These are phyloP conservation scores for Coniochaeta sp. DNA, from an alignment of 2,329 filamentous ascomycete genomes.

Conservation along the genomic window DNA sequence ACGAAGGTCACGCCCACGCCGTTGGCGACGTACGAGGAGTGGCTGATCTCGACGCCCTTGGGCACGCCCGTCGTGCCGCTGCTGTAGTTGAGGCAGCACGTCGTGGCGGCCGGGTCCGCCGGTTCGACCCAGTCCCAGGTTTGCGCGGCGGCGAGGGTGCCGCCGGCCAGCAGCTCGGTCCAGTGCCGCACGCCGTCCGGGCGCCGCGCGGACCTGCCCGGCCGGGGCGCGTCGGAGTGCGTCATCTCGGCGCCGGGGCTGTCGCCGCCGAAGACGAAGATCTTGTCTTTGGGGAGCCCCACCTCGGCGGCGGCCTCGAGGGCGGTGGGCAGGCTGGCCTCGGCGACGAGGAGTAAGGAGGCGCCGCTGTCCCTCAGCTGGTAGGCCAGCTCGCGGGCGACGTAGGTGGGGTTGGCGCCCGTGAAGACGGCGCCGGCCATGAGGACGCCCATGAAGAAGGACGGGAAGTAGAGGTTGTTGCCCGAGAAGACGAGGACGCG, in stretches of 20 bases:
- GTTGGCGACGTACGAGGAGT: conserved; percentile 70
- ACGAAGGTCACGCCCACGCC: conserved; percentile 50
- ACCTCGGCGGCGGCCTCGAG: conserved; percentile 56
- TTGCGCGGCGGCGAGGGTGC: conserved; percentile 38
- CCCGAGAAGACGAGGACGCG: conserved; percentile 66
- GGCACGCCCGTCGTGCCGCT: conserved; percentile 74
- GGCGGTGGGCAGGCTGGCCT: conserved; percentile 52
- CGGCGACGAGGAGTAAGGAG: conserved; percentile 58
- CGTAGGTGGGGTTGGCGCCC: conserved; percentile 42
- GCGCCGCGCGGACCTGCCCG: conserved; percentile 12
- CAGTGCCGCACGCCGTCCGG: conserved; percentile 48
- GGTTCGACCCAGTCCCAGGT: conserved; percentile 58
- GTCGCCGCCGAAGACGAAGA: conserved; percentile 61
- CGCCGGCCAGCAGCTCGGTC: conserved; percentile 50
- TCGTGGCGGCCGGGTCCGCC: conserved; percentile 39
- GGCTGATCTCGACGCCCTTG: conserved; percentile 79
- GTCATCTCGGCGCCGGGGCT: conserved; percentile 17
- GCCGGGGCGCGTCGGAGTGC: conserved; percentile 2
- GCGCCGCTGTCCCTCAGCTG: conserved; percentile 68
- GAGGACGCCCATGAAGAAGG: conserved; percentile 62
- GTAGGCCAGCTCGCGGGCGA: conserved; percentile 64
- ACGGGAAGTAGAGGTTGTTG: conserved; percentile 67
- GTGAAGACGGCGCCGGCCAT: conserved; percentile 77
- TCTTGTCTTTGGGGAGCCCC: conserved; percentile 42
- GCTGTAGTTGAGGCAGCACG: conserved; percentile 71